phyloP scores from a whole-genome alignment of 306 rosid species.

The Gastrolobium bilobum region DNA sequence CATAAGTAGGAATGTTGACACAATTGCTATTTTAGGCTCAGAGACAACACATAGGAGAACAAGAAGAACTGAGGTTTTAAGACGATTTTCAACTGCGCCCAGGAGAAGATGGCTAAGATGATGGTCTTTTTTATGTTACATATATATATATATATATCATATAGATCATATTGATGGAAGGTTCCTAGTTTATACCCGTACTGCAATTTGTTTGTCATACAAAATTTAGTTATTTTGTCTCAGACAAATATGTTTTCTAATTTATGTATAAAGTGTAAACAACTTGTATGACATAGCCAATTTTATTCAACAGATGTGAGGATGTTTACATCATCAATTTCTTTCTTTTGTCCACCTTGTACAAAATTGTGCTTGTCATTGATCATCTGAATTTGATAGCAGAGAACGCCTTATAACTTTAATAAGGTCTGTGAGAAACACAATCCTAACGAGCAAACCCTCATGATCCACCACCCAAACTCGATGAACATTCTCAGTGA shows the following conservation, averaged over 20 bases:
- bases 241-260: conserved; percentile 19
- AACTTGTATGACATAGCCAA: conserved; percentile 9
- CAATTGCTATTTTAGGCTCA: conserved; percentile 34
- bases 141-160: too few relatives aligned
- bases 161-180: conserved; percentile 37
- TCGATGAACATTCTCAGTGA: conserved; percentile 76
- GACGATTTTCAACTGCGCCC: conserved; percentile 51
- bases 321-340: conserved; percentile 25
- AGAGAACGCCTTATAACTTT: conserved; percentile 69
- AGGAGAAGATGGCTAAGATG: conserved; percentile 79
- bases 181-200: conserved; percentile 19
- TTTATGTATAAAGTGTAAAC: conserved; percentile 12
- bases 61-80: conserved; percentile 50
- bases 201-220: conserved; percentile 36
- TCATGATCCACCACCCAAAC: conserved; percentile 83
- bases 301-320: conserved; percentile 31
- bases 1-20: conserved; percentile 42
- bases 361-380: not conserved
- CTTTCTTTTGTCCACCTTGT: not conserved
- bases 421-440: conserved; percentile 76
- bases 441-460: conserved; percentile 78
- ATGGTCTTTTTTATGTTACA: conserved; percentile 37
- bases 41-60: conserved; percentile 49
- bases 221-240: conserved; percentile 32
- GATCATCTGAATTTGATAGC: conserved; percentile 32